phyloP scores from a whole-genome alignment of 805 yeast genomes.

The Candida ipomoeae region DNA sequence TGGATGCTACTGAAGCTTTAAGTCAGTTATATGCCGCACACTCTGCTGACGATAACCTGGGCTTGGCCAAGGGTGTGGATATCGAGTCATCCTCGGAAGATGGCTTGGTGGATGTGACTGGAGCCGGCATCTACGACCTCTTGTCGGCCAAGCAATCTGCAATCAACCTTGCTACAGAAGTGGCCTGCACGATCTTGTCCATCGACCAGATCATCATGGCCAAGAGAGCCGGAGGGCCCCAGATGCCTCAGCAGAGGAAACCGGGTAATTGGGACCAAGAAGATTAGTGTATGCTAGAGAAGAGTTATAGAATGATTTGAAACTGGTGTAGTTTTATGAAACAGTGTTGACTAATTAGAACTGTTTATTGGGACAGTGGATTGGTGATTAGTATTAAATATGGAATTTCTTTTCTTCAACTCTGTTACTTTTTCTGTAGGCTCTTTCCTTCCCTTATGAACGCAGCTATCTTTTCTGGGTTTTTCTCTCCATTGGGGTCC shows the following conservation, averaged over 20 bases:
- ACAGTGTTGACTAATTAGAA: no score
- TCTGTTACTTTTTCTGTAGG: no score
- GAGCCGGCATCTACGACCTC: conserved; percentile 72
- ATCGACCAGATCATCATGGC: conserved; percentile 99
- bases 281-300: conserved; percentile 42
- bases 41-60: conserved; percentile 39
- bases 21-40: conserved; percentile 89
- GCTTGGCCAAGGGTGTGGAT: conserved; percentile 75
- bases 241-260: conserved; percentile 75
- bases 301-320: background rate
- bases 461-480: conserved; percentile 51
- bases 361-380: no score
- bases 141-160: conserved; percentile 80
- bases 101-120: conserved; percentile 69
- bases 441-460: conserved; percentile 55
- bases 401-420: background rate
- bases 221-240: conserved; percentile 97
- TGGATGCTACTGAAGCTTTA: conserved; percentile 84
- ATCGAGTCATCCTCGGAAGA: conserved; percentile 53
- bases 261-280: conserved; percentile 97
- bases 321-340: background rate
- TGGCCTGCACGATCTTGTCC: conserved; percentile 83
- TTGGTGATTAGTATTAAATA: background rate
- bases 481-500: conserved; percentile 64
- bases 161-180: conserved; percentile 90